phyloP scores from a whole-genome alignment of 495 filamentous ascomycete species.

The Pyronema omphalodes region DNA sequence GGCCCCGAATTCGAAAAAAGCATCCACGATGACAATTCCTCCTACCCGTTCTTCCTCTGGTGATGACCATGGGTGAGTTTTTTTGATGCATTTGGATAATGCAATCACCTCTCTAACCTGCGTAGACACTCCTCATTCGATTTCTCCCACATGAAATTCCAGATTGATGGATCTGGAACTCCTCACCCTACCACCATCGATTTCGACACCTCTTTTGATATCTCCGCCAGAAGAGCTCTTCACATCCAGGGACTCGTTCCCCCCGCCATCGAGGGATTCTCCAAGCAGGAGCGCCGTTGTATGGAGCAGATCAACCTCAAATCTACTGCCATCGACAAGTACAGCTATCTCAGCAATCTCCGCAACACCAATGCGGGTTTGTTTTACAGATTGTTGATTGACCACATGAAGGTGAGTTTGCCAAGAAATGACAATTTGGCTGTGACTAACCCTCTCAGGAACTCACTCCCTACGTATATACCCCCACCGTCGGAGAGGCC shows the following conservation, averaged over 20 bases:
- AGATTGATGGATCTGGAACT: conserved; percentile 1
- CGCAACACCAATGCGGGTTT: conserved; percentile 80
- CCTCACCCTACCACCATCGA: conserved; percentile 8
- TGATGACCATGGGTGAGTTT: not conserved
- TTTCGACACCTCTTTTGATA: conserved; percentile 43
- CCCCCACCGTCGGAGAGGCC: conserved; percentile 89
- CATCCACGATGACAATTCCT: conserved; percentile 11
- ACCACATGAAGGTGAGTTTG: conserved; percentile 53
- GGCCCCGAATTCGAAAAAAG: conserved; percentile 12
- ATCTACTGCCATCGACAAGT: conserved; percentile 73
- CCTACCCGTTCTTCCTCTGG: not conserved
- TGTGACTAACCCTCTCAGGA: conserved; percentile 31
- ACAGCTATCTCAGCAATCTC: conserved; percentile 75
- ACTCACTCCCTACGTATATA: conserved; percentile 90
- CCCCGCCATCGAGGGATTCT: conserved; percentile 50
- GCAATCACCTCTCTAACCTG: not conserved
- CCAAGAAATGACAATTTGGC: not conserved
- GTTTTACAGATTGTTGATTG: conserved; percentile 83
- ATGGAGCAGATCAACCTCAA: conserved; percentile 59
- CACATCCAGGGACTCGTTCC: conserved; percentile 54
- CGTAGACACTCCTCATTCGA: conserved; percentile 1
- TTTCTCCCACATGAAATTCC: conserved; percentile 4
- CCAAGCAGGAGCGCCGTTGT: conserved; percentile 53
- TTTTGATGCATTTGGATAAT: not conserved
- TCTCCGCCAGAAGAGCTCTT: conserved; percentile 48